These are phyloP conservation scores for Casuarina cunninghamiana DNA, from an alignment of 306 rosid genomes.

Conservation along the genomic window DNA sequence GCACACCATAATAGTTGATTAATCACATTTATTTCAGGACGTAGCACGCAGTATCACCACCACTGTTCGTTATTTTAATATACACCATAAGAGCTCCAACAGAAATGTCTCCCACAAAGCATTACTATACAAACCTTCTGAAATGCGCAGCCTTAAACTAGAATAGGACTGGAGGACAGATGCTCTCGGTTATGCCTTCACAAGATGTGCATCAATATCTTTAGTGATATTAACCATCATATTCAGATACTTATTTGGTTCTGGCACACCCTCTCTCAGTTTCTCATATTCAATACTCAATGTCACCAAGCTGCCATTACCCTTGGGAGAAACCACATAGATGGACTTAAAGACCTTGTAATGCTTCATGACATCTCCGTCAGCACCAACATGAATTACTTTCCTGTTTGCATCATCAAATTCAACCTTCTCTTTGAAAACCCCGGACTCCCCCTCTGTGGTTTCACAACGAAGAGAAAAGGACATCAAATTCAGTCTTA, in stretches of 20 bases:
- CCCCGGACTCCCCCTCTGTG: not conserved
- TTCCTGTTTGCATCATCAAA: constrained; percentile 18
- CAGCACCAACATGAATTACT: constrained; percentile 8
- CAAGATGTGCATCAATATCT: constrained; percentile 23
- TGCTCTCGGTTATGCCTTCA: not conserved
- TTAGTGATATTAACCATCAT: not conserved
- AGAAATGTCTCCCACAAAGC: not conserved
- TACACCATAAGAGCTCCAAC: not conserved
- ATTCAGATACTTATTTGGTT: constrained; percentile 17
- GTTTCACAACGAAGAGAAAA: not conserved
- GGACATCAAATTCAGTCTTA: not conserved
- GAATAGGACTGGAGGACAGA: not conserved
- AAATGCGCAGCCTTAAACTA: not conserved
- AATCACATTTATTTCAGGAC: not conserved
- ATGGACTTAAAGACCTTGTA: constrained; percentile 7
- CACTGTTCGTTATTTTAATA: not conserved
- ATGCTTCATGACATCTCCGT: not conserved
- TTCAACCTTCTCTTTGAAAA: constrained; percentile 28
- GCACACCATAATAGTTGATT: not conserved
- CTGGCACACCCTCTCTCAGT: not conserved
- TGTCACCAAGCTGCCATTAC: not conserved
- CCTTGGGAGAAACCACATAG: constrained; percentile 13
- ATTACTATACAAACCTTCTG: not conserved
- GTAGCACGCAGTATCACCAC: not conserved
- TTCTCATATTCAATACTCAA: constrained; percentile 21